Evolutionary conservation across 768 basidiomycete genomes (phyloP).

Genomic region (Phanerodontia chrysosporium): DNA sequence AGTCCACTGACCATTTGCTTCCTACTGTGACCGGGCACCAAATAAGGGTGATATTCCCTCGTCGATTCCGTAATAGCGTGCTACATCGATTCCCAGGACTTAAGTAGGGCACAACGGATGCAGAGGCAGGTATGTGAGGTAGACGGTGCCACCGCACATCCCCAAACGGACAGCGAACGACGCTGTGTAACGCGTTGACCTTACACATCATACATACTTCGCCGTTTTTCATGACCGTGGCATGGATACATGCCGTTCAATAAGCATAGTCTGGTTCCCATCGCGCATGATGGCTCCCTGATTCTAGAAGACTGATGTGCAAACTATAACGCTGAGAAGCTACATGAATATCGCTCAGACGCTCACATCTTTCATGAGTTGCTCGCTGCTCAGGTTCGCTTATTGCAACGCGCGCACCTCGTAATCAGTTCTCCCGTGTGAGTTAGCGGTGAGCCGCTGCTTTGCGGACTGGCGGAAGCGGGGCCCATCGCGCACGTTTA

Average conservation of each 20-base stretch:
- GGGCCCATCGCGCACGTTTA: conserved; percentile 1
- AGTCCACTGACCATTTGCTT: background rate
- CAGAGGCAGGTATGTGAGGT: background rate
- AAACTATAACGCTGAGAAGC: background rate
- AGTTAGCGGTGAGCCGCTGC: background rate
- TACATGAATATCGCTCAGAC: background rate
- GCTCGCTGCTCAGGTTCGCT: background rate
- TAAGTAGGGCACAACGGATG: background rate
- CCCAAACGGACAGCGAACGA: background rate
- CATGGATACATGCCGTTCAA: background rate
- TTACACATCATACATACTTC: background rate
- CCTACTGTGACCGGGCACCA: background rate
- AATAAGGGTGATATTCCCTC: background rate
- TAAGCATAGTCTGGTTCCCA: background rate
- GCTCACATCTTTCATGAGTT: background rate
- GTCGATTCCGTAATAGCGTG: background rate
- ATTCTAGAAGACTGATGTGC: background rate
- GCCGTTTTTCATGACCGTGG: background rate
- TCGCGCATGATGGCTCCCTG: background rate
- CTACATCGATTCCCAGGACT: background rate
- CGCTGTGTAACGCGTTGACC: background rate
- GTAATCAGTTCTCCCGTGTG: background rate
- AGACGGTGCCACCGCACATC: background rate
- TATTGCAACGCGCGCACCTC: background rate
- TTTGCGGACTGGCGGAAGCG: background rate